Percentiles rank a stretch among this genome's conserved stretches.
Conservation (phyloP, 2,329 filamentous ascomycete species). For the Tolypocladium endophyticum region DNA sequence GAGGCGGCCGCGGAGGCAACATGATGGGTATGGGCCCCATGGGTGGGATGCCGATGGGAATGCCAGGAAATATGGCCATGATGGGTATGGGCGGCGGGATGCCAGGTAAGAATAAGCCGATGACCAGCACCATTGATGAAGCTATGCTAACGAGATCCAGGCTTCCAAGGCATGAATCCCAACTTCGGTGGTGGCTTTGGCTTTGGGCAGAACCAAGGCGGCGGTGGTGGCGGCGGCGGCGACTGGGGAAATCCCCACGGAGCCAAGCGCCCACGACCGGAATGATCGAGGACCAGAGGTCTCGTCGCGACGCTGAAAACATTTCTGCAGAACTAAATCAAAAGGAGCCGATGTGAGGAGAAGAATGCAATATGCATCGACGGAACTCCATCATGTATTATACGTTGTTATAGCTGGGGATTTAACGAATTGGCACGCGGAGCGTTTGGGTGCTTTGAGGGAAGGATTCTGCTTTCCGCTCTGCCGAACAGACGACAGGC, state of each 20-base stretch:
- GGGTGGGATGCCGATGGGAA: conserved; percentile 41
- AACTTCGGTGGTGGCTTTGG: conserved; percentile 58
- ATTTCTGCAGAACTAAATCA: not conserved
- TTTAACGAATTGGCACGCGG: conserved; percentile 4
- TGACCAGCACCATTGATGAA: not conserved
- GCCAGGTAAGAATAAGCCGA: conserved; percentile 18
- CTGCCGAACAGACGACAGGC: not conserved
- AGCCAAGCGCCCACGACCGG: conserved; percentile 67
- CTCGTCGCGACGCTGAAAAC: not conserved
- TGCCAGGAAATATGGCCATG: conserved; percentile 46
- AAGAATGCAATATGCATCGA: not conserved
- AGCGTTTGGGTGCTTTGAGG: not conserved
- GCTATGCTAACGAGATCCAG: conserved; percentile 22
- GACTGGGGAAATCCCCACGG: conserved; percentile 75
- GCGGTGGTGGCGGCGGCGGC: conserved; percentile 30
- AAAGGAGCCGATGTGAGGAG: not conserved
- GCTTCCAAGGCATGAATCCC: conserved; percentile 58
- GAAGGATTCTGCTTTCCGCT: not conserved
- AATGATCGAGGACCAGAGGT: conserved; percentile 23
- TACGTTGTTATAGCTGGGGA: not conserved
- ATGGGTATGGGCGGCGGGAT: conserved; percentile 38
- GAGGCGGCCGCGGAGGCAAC: conserved; percentile 37
- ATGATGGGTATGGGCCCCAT: conserved; percentile 39
- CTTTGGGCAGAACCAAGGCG: conserved; percentile 45
- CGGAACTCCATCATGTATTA: conserved; percentile 5